Evolutionary conservation across 2,329 filamentous ascomycete genomes (phyloP), one percentile per base, ranked within the genome.

Genomic region (Cytospora paraplurivora): DNA sequence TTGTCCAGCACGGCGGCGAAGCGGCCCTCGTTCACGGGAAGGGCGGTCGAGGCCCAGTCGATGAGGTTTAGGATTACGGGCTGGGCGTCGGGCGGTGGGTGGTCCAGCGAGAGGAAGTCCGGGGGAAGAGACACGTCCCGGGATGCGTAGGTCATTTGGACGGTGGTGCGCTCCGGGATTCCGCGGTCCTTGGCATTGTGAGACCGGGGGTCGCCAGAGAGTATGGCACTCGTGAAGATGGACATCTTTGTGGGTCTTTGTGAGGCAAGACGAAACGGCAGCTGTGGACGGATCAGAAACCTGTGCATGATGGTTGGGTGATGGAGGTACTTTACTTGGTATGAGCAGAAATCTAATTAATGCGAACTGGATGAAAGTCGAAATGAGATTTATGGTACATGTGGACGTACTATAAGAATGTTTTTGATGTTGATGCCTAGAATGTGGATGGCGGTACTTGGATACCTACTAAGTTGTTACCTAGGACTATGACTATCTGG

Each of bases 1-100:
- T 87, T 79, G 72, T 91, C 87, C 5, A 91, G 78, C 0, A 90
- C 75, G 8, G 84, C 81, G 6, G 88, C 88, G 72, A 86, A 88
- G 17, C 74, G 69, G 37, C 77, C 76, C 32, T 78, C 73, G 75
- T 86, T 87, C 67, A 84, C 78, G 1, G 81, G 81, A 3, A 91
- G 71, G 0, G 70, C 67, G 19, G 79, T 81, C 53, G 76, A 69
- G 10, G 72, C 67, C 70, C 88, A 90, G 73, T 89, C 77, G 69
- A 91, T 81, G 17, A 73, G 74, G 3, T 72, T 72, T 50, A 80
- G 76, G 12, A 70, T 80, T 47, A 86, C 78, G 34, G 80, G 78
- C 33, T 72, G 59, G 5, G 78, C 75, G 60, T 80, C 74, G 27
- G 76, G 67, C 63, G 83, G 72, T 56, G 78, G 75, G 2, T 75